These are phyloP conservation scores for Grosmannia serpens DNA, from an alignment of 2,329 filamentous ascomycete species.

Conservation along the genomic window DNA sequence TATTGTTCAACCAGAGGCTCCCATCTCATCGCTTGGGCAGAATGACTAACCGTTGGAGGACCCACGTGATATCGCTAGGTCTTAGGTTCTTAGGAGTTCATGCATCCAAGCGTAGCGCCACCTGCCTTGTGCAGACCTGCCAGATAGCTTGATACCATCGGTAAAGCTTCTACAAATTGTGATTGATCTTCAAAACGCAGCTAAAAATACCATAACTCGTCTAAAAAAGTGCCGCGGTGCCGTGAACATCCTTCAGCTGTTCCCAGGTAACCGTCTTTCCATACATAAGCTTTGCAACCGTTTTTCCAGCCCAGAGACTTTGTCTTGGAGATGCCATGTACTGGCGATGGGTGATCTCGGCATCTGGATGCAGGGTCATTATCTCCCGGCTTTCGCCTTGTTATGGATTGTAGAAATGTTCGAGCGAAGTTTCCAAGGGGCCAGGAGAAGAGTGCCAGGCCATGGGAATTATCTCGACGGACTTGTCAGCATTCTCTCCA, in stretches of 20 bases:
- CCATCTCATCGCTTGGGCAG: neutral
- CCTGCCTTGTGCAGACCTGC: no score
- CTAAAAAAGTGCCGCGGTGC: neutral
- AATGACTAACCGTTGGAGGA: neutral
- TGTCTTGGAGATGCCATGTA: neutral
- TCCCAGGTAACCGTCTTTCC: neutral
- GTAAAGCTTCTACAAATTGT: neutral
- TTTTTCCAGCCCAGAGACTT: neutral
- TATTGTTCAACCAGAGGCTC: no score
- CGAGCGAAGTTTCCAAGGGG: conserved; percentile 17
- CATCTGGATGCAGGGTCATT: conserved; percentile 12
- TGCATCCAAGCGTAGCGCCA: no score
- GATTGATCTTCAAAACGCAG: neutral
- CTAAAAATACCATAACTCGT: neutral
- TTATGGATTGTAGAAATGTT: conserved; percentile 18
- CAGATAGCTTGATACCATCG: neutral
- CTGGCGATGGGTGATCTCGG: neutral
- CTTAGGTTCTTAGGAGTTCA: neutral
- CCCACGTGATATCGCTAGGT: neutral
- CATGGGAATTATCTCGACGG: conserved; percentile 15
- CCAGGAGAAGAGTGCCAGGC: conserved; percentile 6
- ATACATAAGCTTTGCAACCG: neutral
- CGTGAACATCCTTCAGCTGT: neutral
- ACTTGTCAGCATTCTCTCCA: conserved; percentile 14
- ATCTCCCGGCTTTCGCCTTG: conserved; percentile 15